Base-by-base conservation (phyloP, 2,329 filamentous ascomycete genomes). In the Ilyonectria destructans region DNA sequence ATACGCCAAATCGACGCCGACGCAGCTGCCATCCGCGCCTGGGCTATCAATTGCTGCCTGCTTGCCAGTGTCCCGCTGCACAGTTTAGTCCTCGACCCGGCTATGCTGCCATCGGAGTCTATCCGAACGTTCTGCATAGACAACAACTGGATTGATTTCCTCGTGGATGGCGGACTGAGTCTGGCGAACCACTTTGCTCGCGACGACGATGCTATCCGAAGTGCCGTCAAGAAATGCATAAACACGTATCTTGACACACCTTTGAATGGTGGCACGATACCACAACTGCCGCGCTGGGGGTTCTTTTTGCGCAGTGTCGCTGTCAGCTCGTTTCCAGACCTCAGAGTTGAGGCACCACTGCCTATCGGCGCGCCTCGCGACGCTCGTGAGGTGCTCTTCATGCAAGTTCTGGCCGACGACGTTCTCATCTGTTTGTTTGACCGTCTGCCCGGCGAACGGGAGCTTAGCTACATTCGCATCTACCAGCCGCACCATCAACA, bases 191-290 rank as follows among this genome's bases (percentile, higher is more conserved):
- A 45, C 40, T 19, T n/a, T 19, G 40, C 15, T 3, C 15, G n/a
- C 4, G 15, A 45, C 8, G 40, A 45, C 8, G 52, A 37, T 8
- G 33, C 12, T 12, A 43, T 57, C n/a, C 37, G 55, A 29, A 10
- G 59, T 2, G 35, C 35, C 6, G 13, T 57, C 19, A 57, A 43
- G 21, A n/a, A 26, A 17, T 57, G 13, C 35, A 62, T 71, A 81
- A 80, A 83, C 2, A 65, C 70, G 61, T 81, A 80, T 6, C 80
- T 69, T 74, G 71, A 68, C n/a, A 61, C 58, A 17, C 57, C 35
- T 23, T 8, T 43, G 12, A 40, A 43, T 15, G 54, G 21, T 12
- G 35, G 17, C 9, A 40, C 33, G 15, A 40, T 57, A 3, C 19
- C 19, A 8, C 55, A 57, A 13, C 19, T 45, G 19, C 35, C 35